Conservation (phyloP, 2,329 filamentous ascomycete genomes). For the Lasiodiplodia citricola region DNA sequence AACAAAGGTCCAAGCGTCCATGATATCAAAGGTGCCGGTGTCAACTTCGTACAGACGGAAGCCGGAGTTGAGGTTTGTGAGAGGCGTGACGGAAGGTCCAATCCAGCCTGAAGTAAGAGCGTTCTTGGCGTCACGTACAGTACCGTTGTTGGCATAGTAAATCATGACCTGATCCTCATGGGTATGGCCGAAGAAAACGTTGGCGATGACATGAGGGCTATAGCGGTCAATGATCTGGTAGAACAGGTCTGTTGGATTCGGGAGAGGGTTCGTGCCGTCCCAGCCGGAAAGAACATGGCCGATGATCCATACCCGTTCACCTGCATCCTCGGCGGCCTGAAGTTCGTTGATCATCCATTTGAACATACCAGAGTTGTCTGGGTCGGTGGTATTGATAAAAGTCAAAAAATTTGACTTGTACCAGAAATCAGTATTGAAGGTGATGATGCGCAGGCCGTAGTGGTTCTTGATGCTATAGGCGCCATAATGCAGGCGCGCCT, state of each 20-base stretch:
- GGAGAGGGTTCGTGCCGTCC: conserved; percentile 60
- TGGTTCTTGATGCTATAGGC: conserved; percentile 62
- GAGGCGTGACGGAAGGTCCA: conserved; percentile 56
- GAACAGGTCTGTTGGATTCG: conserved; percentile 60
- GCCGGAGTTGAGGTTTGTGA: conserved; percentile 61
- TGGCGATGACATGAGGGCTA: conserved; percentile 60
- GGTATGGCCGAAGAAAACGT: conserved; percentile 61
- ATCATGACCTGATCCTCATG: conserved; percentile 62
- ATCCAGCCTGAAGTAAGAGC: conserved; percentile 60
- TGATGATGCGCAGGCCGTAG: conserved; percentile 58
- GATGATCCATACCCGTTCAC: conserved; percentile 61
- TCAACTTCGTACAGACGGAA: conserved; percentile 63
- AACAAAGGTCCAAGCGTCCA: conserved; percentile 60
- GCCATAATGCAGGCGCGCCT: conserved; percentile 61
- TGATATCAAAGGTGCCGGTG: conserved; percentile 59
- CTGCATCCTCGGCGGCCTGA: conserved; percentile 57
- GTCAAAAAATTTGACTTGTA: conserved; percentile 54
- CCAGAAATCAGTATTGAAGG: conserved; percentile 60
- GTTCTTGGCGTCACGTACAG: conserved; percentile 45
- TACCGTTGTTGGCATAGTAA: conserved; percentile 61
- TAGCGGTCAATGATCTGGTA: conserved; percentile 62
- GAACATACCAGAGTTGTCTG: conserved; percentile 56
- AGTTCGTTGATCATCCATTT: conserved; percentile 59
- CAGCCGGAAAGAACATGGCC: conserved; percentile 62
- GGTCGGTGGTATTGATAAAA: conserved; percentile 58